A percentile compares a stretch with the other conserved stretches of the same genome.
Conservation (phyloP, 2,329 filamentous ascomycete genomes). For the Talaromyces sp. region DNA sequence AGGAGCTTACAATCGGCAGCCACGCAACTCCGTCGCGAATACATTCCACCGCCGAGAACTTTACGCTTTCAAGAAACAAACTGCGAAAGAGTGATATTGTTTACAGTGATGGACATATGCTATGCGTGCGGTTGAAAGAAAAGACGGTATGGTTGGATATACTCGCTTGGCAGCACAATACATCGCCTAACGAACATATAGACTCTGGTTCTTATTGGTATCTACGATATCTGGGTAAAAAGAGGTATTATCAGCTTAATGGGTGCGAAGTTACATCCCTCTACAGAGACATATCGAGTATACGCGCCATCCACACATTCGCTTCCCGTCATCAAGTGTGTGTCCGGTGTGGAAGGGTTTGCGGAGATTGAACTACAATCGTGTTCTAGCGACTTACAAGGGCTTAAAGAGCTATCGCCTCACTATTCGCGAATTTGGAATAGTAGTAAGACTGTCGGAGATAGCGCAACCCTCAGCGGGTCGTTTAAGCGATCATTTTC, state of each 20-base stretch:
- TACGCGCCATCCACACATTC: conserved; percentile 58
- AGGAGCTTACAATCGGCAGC: conserved; percentile 24
- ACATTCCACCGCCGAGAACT: conserved; percentile 34
- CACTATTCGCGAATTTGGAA: conserved; percentile 56
- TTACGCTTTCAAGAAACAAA: conserved; percentile 38
- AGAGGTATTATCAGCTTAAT: conserved; percentile 56
- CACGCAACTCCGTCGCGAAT: conserved; percentile 33
- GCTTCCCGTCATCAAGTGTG: conserved; percentile 51
- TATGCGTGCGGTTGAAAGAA: conserved; percentile 41
- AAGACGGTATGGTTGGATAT: conserved; percentile 31
- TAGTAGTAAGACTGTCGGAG: conserved; percentile 31
- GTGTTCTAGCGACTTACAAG: conserved; percentile 43
- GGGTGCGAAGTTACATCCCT: conserved; percentile 55
- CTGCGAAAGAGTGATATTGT: conserved; percentile 38
- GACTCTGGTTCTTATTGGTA: conserved; percentile 49
- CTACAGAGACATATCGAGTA: conserved; percentile 44
- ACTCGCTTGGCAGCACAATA: not conserved
- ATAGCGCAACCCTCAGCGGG: conserved; percentile 34
- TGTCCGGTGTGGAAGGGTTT: conserved; percentile 39
- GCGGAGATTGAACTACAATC: conserved; percentile 51
- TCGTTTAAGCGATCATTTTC: conserved; percentile 37
- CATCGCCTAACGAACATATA: conserved; percentile 20
- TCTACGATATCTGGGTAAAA: conserved; percentile 57
- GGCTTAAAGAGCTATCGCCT: conserved; percentile 49
- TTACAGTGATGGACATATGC: conserved; percentile 35